Evolutionary conservation across 129 eudicot genomes (phyloP).

Genomic region (Flaveria bidentis): DNA sequence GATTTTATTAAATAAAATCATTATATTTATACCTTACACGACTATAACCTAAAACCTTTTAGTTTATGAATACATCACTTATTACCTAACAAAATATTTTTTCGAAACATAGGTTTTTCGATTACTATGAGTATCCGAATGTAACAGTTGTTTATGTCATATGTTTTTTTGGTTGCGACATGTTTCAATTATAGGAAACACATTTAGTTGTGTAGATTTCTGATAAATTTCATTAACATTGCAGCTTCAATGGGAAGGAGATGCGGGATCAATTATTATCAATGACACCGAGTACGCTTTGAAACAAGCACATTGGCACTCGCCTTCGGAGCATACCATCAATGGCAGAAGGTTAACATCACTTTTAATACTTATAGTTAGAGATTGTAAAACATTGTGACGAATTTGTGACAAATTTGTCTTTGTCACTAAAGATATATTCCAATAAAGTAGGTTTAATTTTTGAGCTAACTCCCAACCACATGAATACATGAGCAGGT

Average conservation of each 20-base stretch:
- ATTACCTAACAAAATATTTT: no score
- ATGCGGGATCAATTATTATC: conserved; percentile 47
- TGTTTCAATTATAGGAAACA: no score
- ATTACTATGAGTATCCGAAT: not conserved
- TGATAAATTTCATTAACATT: not conserved
- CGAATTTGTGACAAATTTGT: not conserved
- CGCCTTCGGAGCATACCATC: conserved; percentile 76
- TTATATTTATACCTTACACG: no score
- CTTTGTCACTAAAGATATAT: not conserved
- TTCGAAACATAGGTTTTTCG: no score
- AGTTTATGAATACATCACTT: no score
- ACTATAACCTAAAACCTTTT: no score
- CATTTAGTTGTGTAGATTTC: no score
- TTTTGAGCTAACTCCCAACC: not conserved
- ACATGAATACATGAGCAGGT: conserved; percentile 31
- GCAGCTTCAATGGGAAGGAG: conserved; percentile 56
- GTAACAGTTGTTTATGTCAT: not conserved
- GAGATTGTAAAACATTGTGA: not conserved
- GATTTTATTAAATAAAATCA: no score
- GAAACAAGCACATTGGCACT: conserved; percentile 72
- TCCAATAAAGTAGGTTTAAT: not conserved
- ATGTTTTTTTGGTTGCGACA: not conserved
- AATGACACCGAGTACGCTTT: conserved; percentile 42
- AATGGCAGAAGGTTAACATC: not conserved
- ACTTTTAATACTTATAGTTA: no score